Evolutionary conservation across 495 filamentous ascomycete species (phyloP), one percentile per base, ranked within the genome.

Genomic region (Astrothelium subdiscretum): DNA sequence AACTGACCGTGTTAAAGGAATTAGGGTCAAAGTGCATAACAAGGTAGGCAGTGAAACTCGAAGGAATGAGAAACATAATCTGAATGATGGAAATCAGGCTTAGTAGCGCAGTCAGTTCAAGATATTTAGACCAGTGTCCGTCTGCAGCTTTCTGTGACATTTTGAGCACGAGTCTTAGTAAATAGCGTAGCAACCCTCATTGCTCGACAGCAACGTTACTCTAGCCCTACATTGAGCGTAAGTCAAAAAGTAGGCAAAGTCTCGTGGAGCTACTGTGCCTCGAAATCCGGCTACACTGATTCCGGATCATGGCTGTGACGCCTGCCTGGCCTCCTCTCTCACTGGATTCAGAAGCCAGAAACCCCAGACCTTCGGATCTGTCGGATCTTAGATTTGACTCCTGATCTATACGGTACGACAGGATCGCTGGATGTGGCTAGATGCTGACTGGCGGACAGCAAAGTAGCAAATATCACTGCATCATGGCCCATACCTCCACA

Each of bases 281-380:
- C 35, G 15, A 40, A 72, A 40, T 40, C 35, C 35, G 35, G 35
- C n/a, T n/a, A n/a, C n/a, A n/a, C n/a, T n/a, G n/a, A n/a, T n/a
- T n/a, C n/a, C n/a, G n/a, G n/a, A n/a, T n/a, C n/a, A n/a, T n/a
- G n/a, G n/a, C n/a, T n/a, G n/a, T n/a, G n/a, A n/a, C n/a, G n/a
- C n/a, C n/a, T n/a, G n/a, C n/a, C n/a, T n/a, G n/a, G n/a, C n/a
- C n/a, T n/a, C n/a, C n/a, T n/a, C n/a, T n/a, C n/a, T n/a, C n/a
- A n/a, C n/a, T n/a, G n/a, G n/a, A n/a, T n/a, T n/a, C n/a, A n/a
- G n/a, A n/a, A n/a, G n/a, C n/a, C n/a, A n/a, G n/a, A n/a, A n/a
- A n/a, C n/a, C n/a, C n/a, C n/a, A n/a, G n/a, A n/a, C n/a, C n/a
- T n/a, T n/a, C n/a, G n/a, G n/a, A n/a, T n/a, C n/a, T n/a, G n/a